A percentile compares a stretch with the other conserved stretches of the same genome.
Conservation (phyloP, 2,329 filamentous ascomycete species). For the Ophiocordyceps camponoti-saundersi region DNA sequence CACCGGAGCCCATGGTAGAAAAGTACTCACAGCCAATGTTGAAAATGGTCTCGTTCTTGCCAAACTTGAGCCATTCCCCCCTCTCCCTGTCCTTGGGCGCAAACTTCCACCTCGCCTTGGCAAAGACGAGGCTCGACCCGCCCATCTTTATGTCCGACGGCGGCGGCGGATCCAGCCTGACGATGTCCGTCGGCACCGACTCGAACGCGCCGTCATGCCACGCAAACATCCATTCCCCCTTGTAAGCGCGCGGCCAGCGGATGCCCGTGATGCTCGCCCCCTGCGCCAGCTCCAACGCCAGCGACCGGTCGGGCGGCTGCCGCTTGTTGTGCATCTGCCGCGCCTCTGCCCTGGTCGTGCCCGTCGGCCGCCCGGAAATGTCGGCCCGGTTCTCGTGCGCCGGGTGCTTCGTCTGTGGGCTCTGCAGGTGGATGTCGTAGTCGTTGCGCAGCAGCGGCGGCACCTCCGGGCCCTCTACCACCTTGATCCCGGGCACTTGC, state of each 20-base stretch:
- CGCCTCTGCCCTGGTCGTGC: constrained; percentile 23
- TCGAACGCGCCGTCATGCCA: constrained; percentile 37
- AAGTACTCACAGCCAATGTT: constrained; percentile 39
- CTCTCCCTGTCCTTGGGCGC: constrained; percentile 24
- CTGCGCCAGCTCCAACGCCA: constrained; percentile 26
- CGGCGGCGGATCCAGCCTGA: constrained; percentile 30
- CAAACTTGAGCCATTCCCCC: constrained; percentile 39
- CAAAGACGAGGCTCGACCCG: constrained; percentile 27
- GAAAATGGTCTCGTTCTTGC: constrained; percentile 48
- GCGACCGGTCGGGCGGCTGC: constrained; percentile 25
- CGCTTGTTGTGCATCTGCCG: constrained; percentile 29
- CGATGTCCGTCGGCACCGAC: constrained; percentile 28
- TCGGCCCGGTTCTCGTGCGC: constrained; percentile 23
- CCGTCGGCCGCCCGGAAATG: constrained; percentile 24
- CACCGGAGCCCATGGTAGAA: too few species aligned
- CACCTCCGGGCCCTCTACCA: constrained; percentile 26
- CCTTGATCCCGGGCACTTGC: constrained; percentile 26
- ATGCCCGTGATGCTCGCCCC: constrained; percentile 33
- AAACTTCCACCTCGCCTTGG: constrained; percentile 36
- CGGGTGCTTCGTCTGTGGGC: constrained; percentile 21
- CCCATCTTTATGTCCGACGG: constrained; percentile 27
- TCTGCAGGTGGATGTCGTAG: constrained; percentile 33
- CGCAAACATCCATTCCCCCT: constrained; percentile 39
- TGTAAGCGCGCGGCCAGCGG: constrained; percentile 30
- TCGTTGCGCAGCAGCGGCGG: constrained; percentile 25